Base-by-base conservation (phyloP, 495 filamentous ascomycete genomes). In the Penicillium paradoxum region DNA sequence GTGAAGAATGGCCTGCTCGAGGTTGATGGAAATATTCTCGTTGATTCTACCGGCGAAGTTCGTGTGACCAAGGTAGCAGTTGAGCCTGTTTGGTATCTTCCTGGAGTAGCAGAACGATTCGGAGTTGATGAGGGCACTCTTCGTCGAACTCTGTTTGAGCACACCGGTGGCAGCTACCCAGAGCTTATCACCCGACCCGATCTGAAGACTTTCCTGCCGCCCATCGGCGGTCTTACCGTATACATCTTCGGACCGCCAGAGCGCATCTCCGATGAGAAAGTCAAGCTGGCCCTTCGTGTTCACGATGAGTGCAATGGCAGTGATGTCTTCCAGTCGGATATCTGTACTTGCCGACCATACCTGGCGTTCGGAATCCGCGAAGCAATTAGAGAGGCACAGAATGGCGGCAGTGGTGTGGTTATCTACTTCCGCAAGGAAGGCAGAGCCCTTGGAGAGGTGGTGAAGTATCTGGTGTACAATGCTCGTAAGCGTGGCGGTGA, bases 371-470 rank as follows among this genome's bases (percentile, higher is more conserved):
- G 93, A 29, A 91, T 98, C 50, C 89, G 91, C 59, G 93, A 98
- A 71, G 93, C 93, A 6, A 92, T 98, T 54, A 92, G 91, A 59
- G 90, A 97, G 72, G 93, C 93, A 11, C 93, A 97, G 74, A 88
- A 86, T 45, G 93, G 93, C 42, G 93, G 93, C 36, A 91, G 85
- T 60, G 93, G 93, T 42, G 92, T 98, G 30, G 93, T 97, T 24
- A 96, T 98, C 68, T 98, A 98, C 71, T 98, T 98, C 83, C 88
- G 93, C 49, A 98, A 98, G 71, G 93, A 98, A 72, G 93, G 93
- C 9, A 81, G 92, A 53, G 92, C 93, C 25, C 73, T 97, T 10
- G 93, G 93, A n/a, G 93, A 98, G 71, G 93, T 98, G 21, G 95
- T 93, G 45, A 98, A 98, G 78, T 91, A 91, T 57, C 73, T 98